Conservation (phyloP, 139 green algal species). For the Micromonas pusilla region DNA sequence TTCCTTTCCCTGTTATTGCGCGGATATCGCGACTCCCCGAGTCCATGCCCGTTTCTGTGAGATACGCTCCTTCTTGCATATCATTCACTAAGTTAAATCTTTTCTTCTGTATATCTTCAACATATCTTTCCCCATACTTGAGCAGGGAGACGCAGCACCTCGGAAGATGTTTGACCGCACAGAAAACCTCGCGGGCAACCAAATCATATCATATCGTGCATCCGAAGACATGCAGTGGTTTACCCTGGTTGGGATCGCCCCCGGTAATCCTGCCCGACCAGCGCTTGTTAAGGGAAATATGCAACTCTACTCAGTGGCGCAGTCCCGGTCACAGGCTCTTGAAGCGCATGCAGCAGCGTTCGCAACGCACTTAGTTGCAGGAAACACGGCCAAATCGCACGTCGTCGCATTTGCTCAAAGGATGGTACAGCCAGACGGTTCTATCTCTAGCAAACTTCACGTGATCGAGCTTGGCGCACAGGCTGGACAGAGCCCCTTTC, state of each 20-base stretch:
- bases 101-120: too few relatives aligned
- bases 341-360: constrained; percentile 95
- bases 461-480: constrained; percentile 92
- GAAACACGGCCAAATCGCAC: constrained; percentile 49
- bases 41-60: too few relatives aligned
- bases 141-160: constrained; percentile 40
- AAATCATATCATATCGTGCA: constrained; percentile 97
- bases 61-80: too few relatives aligned
- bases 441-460: constrained; percentile 89
- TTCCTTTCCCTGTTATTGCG: too few relatives aligned
- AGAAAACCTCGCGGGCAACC: constrained; percentile 83
- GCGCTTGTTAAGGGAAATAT: constrained; percentile 95
- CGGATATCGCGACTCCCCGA: too few relatives aligned
- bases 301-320: constrained; percentile 97
- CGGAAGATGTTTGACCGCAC: constrained; percentile 96
- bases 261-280: constrained; percentile 72
- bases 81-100: too few relatives aligned
- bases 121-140: not conserved
- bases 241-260: constrained; percentile 94
- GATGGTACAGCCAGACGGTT: constrained; percentile 62
- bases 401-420: constrained; percentile 97
- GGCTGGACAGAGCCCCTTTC: constrained; percentile 46
- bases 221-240: constrained; percentile 85
- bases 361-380: constrained; percentile 66
- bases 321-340: constrained; percentile 88